Evolutionary conservation across 352 stramenopile genomes (phyloP), one percentile per base, ranked within the genome.

Genomic region (Pythium utonaiense): DNA sequence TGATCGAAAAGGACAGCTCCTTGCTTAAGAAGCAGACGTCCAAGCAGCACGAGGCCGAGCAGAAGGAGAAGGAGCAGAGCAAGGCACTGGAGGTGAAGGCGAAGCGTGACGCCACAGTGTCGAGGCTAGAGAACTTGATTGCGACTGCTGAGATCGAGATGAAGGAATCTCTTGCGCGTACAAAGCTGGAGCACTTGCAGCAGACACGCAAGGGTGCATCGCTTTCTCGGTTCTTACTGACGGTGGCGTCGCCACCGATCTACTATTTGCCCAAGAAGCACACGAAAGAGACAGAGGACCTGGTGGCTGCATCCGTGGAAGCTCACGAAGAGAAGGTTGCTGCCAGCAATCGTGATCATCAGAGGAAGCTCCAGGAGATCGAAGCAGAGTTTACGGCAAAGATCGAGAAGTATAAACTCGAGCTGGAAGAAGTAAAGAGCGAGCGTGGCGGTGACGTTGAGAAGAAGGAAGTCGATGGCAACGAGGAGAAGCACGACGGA

Each of bases 251-350:
- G 10, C 83, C 83, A 0, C 78, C 81, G 12, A 77, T 93, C 30
- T 87, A 81, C 51, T 93, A 91, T 53, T 68, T 89, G 17, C 84
- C 84, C 19, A 67, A 72, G 33, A 86, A 78, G 31, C 80, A 89
- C 64, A 93, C 81, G 17, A 88, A 91, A 44, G 83, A 93, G 51
- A 91, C 78, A 1, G 73, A 89, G 19, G 83, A 89, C 44, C 60
- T 93, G 2, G 66, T 93, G 16, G 78, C 75, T 31, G 81, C 81
- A 7, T 89, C 79, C 0, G 73, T 80, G 52, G 83, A 93, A 55
- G 83, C 81, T 16, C 60, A 81, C 25, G 73, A 90, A 57, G 81
- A 82, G n/a, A 93, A 89, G 62, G 62, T 73, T 49, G 71, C 78
- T 50, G 36, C 57, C 12, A 71, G 61, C 19, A 50, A 63, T n/a